Evolutionary conservation across 257 asterid species (phyloP).

Genomic region (Linaria vulgaris): DNA sequence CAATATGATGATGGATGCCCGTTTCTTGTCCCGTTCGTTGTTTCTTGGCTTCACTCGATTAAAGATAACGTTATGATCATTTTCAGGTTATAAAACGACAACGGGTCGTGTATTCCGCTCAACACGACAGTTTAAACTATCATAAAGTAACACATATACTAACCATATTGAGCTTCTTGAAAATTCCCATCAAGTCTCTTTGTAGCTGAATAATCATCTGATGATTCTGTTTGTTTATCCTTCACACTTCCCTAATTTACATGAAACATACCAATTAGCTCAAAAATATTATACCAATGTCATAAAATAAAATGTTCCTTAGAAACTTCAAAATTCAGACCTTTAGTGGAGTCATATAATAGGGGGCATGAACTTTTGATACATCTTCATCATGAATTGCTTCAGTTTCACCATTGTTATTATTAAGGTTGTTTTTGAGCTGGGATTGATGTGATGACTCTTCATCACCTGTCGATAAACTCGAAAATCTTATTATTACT

Average conservation of each 20-base stretch:
- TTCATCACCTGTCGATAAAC: conserved; percentile 18
- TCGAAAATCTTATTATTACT: not conserved
- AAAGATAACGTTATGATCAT: conserved; percentile 16
- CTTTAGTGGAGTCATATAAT: conserved; percentile 25
- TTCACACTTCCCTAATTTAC: conserved; percentile 27
- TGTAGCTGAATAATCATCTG: conserved; percentile 14
- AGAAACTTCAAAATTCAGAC: conserved; percentile 27
- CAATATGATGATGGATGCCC: conserved; percentile 21
- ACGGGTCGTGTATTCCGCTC: no score
- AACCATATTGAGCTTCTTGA: conserved; percentile 37
- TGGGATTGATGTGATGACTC: conserved; percentile 24
- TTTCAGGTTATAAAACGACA: no score
- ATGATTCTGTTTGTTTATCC: conserved; percentile 12
- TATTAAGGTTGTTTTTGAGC: conserved; percentile 21
- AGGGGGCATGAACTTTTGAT: conserved; percentile 22
- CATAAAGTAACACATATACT: not conserved
- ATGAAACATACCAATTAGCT: conserved; percentile 12
- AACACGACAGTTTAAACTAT: not conserved
- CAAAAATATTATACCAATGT: no score
- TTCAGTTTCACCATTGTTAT: conserved; percentile 9
- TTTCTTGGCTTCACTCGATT: conserved; percentile 31
- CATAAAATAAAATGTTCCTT: no score
- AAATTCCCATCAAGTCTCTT: conserved; percentile 19
- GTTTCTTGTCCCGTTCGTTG: conserved; percentile 26
- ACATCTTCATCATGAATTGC: not conserved